Base-by-base conservation (phyloP, 2,329 filamentous ascomycete species). In the Colletotrichum kahawae region DNA sequence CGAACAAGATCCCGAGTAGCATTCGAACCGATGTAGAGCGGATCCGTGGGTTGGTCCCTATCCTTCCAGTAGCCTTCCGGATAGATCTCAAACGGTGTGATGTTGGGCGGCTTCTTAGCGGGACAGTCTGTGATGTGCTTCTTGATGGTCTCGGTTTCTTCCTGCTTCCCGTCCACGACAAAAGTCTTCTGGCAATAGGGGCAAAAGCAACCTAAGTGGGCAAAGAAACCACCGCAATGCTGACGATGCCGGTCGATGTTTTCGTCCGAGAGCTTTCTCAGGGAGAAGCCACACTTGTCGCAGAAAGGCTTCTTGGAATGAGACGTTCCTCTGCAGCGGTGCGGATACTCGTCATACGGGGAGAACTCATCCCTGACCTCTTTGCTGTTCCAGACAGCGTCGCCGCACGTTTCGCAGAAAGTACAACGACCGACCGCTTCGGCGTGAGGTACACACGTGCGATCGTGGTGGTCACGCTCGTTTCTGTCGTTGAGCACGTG, bases 401-500 rank as follows among this genome's bases (percentile, higher is more conserved):
- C 48, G 33, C 78, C 78, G 59, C 78, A 80, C 5, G 8, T 48
- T 33, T 67, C 54, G 75, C 78, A 80, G 56, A 77, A 80, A 27
- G 59, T 70, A 21, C 63, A 69, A 7, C 67, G 16, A 5, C 77
- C 77, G 5, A 67, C 73, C 5, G 36, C 67, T 31, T 74, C 63
- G 14, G 77, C 78, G 4, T 72, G 71, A 7, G 79, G 78, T 7
- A 77, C 76, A 21, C 79, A 80, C 16, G 72, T 12, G 4, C 65
- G 65, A 57, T 80, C 77, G 31, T 80, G 79, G n/a, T 76, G 72
- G 12, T 77, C 54, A 57, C 78, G 78, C 18, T 80, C 79, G 7
- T 24, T 54, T 8, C 38, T 60, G 24, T 65, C 48, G 33, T 51
- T 60, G 36, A 79, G 70, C n/a, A 56, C 21, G 4, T n/a, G 36